phyloP scores from a whole-genome alignment of 2,329 filamentous ascomycete genomes.

The Leptoxyphium fumago region DNA sequence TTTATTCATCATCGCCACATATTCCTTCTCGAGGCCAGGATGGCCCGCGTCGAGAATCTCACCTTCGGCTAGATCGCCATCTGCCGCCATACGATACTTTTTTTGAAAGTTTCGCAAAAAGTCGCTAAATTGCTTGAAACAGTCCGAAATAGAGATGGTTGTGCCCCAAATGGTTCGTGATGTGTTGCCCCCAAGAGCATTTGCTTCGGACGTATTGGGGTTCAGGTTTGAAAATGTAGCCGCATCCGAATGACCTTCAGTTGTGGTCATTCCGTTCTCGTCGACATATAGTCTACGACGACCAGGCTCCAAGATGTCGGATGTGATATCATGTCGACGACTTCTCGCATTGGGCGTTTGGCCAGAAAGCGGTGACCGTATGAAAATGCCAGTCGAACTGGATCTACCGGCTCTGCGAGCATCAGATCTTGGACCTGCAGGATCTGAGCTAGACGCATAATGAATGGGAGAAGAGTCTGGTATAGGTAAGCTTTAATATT shows the following conservation, averaged over 20 bases:
- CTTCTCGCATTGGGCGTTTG: conserved; percentile 40
- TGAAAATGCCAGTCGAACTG: conserved; percentile 62
- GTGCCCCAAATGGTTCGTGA: conserved; percentile 91
- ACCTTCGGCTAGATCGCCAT: conserved; percentile 60
- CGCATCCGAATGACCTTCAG: conserved; percentile 39
- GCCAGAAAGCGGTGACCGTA: conserved; percentile 47
- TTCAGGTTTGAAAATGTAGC: conserved; percentile 54
- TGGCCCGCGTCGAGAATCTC: conserved; percentile 53
- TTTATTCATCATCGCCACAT: conserved; percentile 70
- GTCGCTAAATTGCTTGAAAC: conserved; percentile 74
- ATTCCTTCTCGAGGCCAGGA: conserved; percentile 64
- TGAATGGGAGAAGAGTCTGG: conserved; percentile 83
- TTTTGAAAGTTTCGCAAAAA: conserved; percentile 84
- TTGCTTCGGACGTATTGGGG: conserved; percentile 82
- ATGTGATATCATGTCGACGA: conserved; percentile 75
- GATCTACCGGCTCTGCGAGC: conserved; percentile 48
- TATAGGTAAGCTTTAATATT: conserved; percentile 9
- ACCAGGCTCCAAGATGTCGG: conserved; percentile 49
- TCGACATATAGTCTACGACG: conserved; percentile 49
- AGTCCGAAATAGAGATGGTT: conserved; percentile 85
- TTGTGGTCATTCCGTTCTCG: conserved; percentile 46
- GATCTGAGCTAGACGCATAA: conserved; percentile 73
- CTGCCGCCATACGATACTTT: conserved; percentile 85
- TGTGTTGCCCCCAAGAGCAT: conserved; percentile 67
- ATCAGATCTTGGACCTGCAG: conserved; percentile 18